Base-by-base conservation (phyloP, 2,329 filamentous ascomycete genomes). In the Penicillium verrucosum region DNA sequence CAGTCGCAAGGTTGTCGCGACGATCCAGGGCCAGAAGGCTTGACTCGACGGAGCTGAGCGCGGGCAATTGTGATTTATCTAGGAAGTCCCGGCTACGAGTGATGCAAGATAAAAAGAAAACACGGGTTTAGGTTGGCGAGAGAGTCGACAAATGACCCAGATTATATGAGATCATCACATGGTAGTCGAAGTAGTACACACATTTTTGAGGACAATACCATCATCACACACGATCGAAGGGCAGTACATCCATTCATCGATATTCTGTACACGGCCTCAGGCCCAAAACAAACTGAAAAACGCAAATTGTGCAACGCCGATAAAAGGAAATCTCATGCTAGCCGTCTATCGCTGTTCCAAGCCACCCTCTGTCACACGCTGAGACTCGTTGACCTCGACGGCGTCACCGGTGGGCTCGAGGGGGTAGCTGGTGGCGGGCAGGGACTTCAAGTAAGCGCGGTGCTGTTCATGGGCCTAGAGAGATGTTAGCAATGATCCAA, bases 391-490 rank as follows among this genome's bases (percentile, higher is more conserved):
- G 32, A 88, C 81, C 70, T 87, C 81, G 27, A 80, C 84, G n/a
- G 80, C 71, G 62, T 85, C 77, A 42, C 81, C 81, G 45, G 78
- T 78, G n/a, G 86, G 78, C 60, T 79, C 82, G 56, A 97, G 83
- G 38, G 93, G 93, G 75, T 94, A 96, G 60, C 89, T 86, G 18
- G 89, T 92, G 64, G 85, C 79, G 30, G 91, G 88, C 16, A 93
- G 83, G 55, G 92, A 87, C 78, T 97, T 85, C 65, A 97, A 85
- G 74, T 92, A 85, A 73, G 88, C 82, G 73, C 90, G 85, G 82
- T 97, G 86, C 71, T 95, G 89, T 75, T 96, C 91, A 73, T 97
- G 86, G 61, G 93, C 93, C 93, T 97, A 60, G 18, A 43, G 21
- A 16, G n/a, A 49, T 41, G 49, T 29, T 18, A 47, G 42, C 54